Percentiles rank a stretch among this genome's conserved stretches.
These are phyloP conservation scores for Pythium brassicae DNA, from an alignment of 352 stramenopile genomes.

Conservation along the genomic window DNA sequence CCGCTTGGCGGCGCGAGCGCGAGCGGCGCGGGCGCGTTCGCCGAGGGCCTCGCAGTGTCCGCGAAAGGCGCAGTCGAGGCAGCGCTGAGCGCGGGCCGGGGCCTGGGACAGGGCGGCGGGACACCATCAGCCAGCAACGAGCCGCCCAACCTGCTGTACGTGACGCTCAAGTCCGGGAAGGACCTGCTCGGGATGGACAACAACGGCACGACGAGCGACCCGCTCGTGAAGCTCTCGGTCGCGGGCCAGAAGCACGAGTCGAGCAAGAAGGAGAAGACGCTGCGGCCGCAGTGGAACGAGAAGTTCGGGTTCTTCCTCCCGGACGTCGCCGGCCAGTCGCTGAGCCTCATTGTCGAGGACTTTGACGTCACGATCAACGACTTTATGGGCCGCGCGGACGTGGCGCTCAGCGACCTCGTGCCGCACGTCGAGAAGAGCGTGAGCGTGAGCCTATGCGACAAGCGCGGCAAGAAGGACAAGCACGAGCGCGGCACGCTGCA, in stretches of 20 bases:
- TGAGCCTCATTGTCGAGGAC: constrained; percentile 62
- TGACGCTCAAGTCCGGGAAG: constrained; percentile 67
- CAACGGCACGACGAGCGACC: constrained; percentile 75
- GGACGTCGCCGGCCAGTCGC: constrained; percentile 29
- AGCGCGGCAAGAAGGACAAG: constrained; percentile 39
- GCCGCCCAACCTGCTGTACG: constrained; percentile 56
- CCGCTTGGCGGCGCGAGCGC: background rate
- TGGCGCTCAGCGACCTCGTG: constrained; percentile 40
- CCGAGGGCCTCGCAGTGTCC: constrained; percentile 4
- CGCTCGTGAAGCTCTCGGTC: constrained; percentile 77
- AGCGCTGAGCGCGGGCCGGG: constrained; percentile 26
- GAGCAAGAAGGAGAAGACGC: constrained; percentile 58
- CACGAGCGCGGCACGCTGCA: constrained; percentile 58
- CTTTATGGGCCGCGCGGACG: constrained; percentile 54
- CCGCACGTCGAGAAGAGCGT: constrained; percentile 42
- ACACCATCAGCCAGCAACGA: constrained; percentile 3
- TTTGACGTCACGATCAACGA: constrained; percentile 71
- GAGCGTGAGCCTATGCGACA: constrained; percentile 48
- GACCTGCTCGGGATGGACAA: constrained; percentile 81
- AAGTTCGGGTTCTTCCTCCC: constrained; percentile 52
- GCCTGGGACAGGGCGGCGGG: background rate
- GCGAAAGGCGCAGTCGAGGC: constrained; percentile 26
- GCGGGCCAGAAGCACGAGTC: constrained; percentile 71
- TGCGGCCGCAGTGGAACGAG: constrained; percentile 78
- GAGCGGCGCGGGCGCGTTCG: constrained; percentile 4